Evolutionary conservation across 2,329 filamentous ascomycete genomes (phyloP).

Genomic region (Rugonectria rugulosa): DNA sequence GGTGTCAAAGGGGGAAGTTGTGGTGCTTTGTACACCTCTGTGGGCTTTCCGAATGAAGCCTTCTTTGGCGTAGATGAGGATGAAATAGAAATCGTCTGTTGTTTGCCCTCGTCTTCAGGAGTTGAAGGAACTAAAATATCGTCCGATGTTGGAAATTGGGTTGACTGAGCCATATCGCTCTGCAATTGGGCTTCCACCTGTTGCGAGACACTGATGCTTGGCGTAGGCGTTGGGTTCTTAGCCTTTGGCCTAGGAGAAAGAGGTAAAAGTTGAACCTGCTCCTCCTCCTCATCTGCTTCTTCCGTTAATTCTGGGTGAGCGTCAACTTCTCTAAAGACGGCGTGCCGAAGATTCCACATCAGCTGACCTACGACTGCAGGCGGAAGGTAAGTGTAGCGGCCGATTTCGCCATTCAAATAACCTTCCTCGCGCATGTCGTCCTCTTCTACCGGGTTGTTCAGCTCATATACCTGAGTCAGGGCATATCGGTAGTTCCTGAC

Average conservation of each 20-base stretch:
- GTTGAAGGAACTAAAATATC: slow-evolving; percentile 47
- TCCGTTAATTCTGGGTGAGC: slow-evolving; percentile 17
- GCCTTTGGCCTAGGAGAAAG: slow-evolving; percentile 26
- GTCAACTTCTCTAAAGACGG: slow-evolving; percentile 50
- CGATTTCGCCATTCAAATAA: slow-evolving; percentile 60
- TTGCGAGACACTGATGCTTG: slow-evolving; percentile 54
- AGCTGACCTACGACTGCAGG: slow-evolving; percentile 65
- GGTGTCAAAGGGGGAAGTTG: slow-evolving; percentile 10
- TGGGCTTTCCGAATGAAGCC: slow-evolving; percentile 13
- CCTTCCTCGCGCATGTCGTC: slow-evolving; percentile 61
- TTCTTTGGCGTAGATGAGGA: slow-evolving; percentile 23
- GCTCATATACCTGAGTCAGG: slow-evolving; percentile 61
- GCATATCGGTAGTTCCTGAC: slow-evolving; percentile 39
- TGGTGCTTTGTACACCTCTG: slow-evolving; percentile 24
- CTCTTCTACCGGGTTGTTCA: slow-evolving; percentile 65
- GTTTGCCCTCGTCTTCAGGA: slow-evolving; percentile 31
- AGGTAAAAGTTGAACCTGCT: slow-evolving; percentile 30
- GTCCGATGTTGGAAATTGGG: slow-evolving; percentile 42
- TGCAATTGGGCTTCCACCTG: slow-evolving; percentile 60
- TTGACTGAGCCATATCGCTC: slow-evolving; percentile 53
- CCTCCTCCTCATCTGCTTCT: slow-evolving; percentile 25
- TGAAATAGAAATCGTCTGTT: neutral
- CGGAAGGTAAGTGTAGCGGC: slow-evolving; percentile 61
- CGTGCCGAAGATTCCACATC: slow-evolving; percentile 63
- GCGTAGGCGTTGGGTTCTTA: slow-evolving; percentile 30